Evolutionary conservation across 148 eudicot genomes (phyloP), one percentile per base, ranked within the genome.

Genomic region (Spergularia bocconei): DNA sequence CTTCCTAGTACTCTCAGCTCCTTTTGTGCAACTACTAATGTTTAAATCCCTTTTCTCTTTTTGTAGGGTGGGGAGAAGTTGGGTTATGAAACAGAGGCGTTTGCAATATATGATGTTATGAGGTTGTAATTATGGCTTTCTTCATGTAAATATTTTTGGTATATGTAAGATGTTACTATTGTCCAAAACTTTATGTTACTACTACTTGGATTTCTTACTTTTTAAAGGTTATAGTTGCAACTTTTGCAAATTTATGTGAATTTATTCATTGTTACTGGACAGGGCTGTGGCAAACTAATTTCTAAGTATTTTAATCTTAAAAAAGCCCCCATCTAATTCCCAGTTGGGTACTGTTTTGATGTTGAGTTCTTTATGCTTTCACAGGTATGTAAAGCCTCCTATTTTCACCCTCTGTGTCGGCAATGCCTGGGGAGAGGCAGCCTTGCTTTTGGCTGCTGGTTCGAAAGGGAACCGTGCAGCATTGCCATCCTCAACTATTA

Each of bases 381-480:
- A 39, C 79, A 96, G 99, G 69, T 87, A 83, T 79, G 86, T 91
- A 23, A 87, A 86, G 71, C 87, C 95, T 69, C 99, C 99, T 50
- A 84, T 91, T 70, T 89, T 84, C 75, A 91, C 99, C 6, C 93
- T 92, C 11, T 92, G 98, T 74, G 94, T 91, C 61, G 99, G 99
- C 65, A 91, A 96, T 84, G 99, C 98, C 54, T 96, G 98, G 98
- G 98, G 99, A 80, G 98, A 96, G 80, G 98, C 99, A 63, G 91
- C 99, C 67, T 84, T 96, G 75, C 97, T 96, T 72, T 84, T 92
- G 86, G 97, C 99, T 81, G 88, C 99, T 73, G 98, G 98, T 82
- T 79, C 91, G 54, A 89, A 87, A 83, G 99, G 99, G 72, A 86
- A 96, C 73, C 99, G 99, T 74, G 83, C 95, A 59, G 98, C 99